Conservation (phyloP, 176 grass and related monocot genomes). For the Phragmites australis region DNA sequence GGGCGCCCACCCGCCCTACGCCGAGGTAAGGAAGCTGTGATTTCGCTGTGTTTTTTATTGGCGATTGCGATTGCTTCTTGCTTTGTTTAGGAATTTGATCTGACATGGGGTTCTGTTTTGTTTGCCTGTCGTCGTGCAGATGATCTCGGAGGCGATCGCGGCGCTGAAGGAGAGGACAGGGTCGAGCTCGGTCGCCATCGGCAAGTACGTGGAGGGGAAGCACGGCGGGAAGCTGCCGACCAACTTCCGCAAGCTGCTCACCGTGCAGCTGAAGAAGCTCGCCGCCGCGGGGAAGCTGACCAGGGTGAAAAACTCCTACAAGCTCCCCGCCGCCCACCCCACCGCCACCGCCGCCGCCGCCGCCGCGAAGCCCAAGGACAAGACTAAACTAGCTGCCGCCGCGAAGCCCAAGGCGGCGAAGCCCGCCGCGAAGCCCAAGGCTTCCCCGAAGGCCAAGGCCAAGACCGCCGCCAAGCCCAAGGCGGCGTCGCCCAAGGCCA, state of each 20-base stretch:
- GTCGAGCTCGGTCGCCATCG: constrained; percentile 78
- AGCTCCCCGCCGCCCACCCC: constrained; percentile 27
- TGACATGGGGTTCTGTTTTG: background rate
- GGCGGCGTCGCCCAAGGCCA: background rate
- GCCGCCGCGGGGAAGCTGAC: constrained; percentile 51
- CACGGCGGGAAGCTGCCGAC: constrained; percentile 49
- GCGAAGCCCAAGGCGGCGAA: constrained; percentile 19
- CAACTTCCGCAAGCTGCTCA: constrained; percentile 67
- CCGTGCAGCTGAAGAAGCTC: constrained; percentile 65
- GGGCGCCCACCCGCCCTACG: constrained; percentile 66
- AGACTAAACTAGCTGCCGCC: background rate
- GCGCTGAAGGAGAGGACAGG: constrained; percentile 74
- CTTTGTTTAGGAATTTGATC: background rate
- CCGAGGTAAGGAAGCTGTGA: constrained; percentile 44
- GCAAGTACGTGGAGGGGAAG: constrained; percentile 74
- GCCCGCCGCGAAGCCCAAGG: constrained; percentile 35
- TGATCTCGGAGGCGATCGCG: constrained; percentile 77
- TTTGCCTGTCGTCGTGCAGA: constrained; percentile 30
- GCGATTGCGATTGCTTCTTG: background rate
- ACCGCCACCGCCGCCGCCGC: background rate
- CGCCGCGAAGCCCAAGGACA: background rate
- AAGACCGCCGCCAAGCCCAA: constrained; percentile 35
- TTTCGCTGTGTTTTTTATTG: background rate
- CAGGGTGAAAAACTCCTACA: constrained; percentile 84
- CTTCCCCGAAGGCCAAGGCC: constrained; percentile 41